Evolutionary conservation across 176 grass and related monocot species (phyloP).

Genomic region (Paspalum notatum): DNA sequence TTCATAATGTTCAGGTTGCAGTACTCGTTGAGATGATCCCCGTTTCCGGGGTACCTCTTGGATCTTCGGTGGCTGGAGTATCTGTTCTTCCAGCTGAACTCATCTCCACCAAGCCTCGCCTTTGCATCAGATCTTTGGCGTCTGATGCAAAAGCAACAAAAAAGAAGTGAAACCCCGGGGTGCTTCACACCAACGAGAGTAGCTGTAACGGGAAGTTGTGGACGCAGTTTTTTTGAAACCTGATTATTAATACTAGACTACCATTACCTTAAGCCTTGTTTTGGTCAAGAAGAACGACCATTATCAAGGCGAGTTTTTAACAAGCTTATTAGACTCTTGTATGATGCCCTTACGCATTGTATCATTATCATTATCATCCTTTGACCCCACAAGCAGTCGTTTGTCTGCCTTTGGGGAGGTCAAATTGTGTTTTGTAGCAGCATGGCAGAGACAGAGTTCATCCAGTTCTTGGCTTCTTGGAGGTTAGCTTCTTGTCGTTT

Average conservation of each 20-base stretch:
- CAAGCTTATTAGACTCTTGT: background rate
- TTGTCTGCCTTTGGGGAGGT: conserved; percentile 35
- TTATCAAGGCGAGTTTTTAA: conserved; percentile 12
- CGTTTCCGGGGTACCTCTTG: conserved; percentile 60
- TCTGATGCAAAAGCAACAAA: conserved; percentile 63
- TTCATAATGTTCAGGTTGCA: conserved; percentile 58
- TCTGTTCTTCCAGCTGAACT: conserved; percentile 60
- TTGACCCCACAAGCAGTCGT: conserved; percentile 7
- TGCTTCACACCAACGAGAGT: background rate
- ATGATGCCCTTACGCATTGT: background rate
- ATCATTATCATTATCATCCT: no score
- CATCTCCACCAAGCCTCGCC: conserved; percentile 63
- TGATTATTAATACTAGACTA: background rate
- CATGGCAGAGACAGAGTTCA: conserved; percentile 12
- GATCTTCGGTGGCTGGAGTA: conserved; percentile 68
- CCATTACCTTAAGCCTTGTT: background rate
- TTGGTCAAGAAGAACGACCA: background rate
- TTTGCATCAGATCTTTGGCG: conserved; percentile 65
- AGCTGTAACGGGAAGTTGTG: background rate
- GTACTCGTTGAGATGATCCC: conserved; percentile 87
- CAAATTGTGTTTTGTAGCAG: conserved; percentile 20
- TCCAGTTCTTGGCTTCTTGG: conserved; percentile 40
- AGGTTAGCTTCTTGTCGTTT: conserved; percentile 45
- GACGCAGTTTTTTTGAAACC: background rate
- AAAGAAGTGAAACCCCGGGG: conserved; percentile 39